Evolutionary conservation across 2,329 filamentous ascomycete species (phyloP).

Genomic region (Pseudogymnoascus sp.): DNA sequence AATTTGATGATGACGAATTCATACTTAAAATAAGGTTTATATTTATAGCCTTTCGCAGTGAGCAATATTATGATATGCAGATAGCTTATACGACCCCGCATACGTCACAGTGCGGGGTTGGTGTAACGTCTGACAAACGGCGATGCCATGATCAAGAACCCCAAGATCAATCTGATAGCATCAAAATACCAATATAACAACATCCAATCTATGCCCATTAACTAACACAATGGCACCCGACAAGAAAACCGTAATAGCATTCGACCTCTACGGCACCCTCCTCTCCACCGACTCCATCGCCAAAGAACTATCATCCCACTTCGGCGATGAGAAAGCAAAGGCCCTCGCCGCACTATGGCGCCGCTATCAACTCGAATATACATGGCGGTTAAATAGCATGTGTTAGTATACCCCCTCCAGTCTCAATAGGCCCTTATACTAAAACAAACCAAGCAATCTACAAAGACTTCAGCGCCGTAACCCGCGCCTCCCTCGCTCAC

Average conservation of each 20-base stretch:
- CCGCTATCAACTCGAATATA: conserved; percentile 68
- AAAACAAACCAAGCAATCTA: conserved; percentile 44
- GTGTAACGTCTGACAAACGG: not conserved
- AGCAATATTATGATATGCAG: not conserved
- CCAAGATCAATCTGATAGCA: not conserved
- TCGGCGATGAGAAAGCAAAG: conserved; percentile 50
- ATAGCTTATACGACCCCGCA: not conserved
- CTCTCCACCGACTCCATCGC: conserved; percentile 65
- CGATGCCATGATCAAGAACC: not conserved
- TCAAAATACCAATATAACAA: not conserved
- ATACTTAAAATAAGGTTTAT: not conserved
- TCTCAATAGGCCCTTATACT: conserved; percentile 8
- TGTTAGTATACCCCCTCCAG: conserved; percentile 37
- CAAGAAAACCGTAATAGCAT: conserved; percentile 50
- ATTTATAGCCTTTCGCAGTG: not conserved
- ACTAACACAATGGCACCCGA: conserved; percentile 22
- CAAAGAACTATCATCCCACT: conserved; percentile 48
- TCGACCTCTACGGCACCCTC: conserved; percentile 70
- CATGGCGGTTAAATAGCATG: conserved; percentile 71
- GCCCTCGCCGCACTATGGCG: conserved; percentile 56
- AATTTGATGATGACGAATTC: not conserved
- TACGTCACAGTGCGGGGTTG: not conserved
- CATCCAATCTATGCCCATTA: conserved; percentile 25
- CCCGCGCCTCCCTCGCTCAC: conserved; percentile 53
- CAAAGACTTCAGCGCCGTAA: conserved; percentile 56